Conservation (phyloP, 345 rosid species). For the Syzygium grande region DNA sequence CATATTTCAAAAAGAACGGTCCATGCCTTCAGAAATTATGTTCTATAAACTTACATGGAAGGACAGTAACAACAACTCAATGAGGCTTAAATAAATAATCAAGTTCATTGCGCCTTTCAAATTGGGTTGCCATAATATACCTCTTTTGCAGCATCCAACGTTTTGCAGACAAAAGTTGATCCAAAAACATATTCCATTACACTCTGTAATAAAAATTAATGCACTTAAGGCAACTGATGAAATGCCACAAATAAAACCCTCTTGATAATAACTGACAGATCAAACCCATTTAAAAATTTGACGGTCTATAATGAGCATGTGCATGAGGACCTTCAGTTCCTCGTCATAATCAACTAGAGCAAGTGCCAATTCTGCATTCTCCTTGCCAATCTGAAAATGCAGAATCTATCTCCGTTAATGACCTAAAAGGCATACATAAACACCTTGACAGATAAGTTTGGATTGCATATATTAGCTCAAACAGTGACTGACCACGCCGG, state of each 20-base stretch:
- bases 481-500: constrained; percentile 53
- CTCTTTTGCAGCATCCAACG: constrained; percentile 78
- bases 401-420: not conserved
- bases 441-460: not conserved
- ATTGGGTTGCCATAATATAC: constrained; percentile 22
- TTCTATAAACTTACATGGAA: not conserved
- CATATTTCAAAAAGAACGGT: not conserved
- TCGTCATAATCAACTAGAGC: constrained; percentile 76
- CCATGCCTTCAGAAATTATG: not conserved
- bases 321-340: constrained; percentile 43
- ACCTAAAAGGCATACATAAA: not conserved
- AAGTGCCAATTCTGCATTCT: constrained; percentile 84
- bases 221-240: not conserved
- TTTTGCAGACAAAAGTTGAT: constrained; percentile 92
- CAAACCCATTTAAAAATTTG: not conserved
- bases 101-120: not conserved
- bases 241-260: not conserved
- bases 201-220: constrained; percentile 42
- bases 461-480: not conserved
- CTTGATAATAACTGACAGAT: not conserved
- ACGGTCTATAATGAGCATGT: not conserved
- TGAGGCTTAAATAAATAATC: not conserved
- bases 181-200: constrained; percentile 97
- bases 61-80: not conserved
- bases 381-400: constrained; percentile 73